Percentiles rank a stretch among this genome's conserved stretches.
These are phyloP conservation scores for Lachnellula occidentalis DNA, from an alignment of 2,329 filamentous ascomycete species.

Conservation along the genomic window DNA sequence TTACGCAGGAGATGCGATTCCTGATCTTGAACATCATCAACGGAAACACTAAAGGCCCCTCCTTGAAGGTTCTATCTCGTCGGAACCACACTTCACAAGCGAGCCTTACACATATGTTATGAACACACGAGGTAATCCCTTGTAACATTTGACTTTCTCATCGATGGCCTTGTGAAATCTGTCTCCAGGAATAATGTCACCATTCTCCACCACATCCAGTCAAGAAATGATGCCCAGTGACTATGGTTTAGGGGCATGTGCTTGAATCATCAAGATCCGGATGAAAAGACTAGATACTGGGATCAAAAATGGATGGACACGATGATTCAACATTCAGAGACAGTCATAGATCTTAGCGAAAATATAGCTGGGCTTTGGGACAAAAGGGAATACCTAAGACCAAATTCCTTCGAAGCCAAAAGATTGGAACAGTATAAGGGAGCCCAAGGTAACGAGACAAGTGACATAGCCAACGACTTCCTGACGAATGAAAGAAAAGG, in stretches of 20 bases:
- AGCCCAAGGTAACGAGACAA: not conserved
- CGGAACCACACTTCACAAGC: not conserved
- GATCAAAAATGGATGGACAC: constrained; percentile 12
- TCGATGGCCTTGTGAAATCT: not conserved
- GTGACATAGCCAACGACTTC: constrained; percentile 4
- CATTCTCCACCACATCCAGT: constrained; percentile 2
- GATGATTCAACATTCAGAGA: constrained; percentile 4
- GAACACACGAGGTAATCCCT: constrained; percentile 12
- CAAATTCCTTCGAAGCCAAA: not conserved
- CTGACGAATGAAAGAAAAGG: not conserved
- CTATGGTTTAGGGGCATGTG: constrained; percentile 11
- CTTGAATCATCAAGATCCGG: constrained; percentile 3
- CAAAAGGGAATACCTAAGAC: constrained; percentile 2
- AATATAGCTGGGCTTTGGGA: constrained; percentile 7
- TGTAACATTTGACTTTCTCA: not conserved
- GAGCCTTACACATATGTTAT: constrained; percentile 5
- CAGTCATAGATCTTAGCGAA: constrained; percentile 10
- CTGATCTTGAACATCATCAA: constrained; percentile 2
- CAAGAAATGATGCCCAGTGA: not conserved
- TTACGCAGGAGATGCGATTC: constrained; percentile 11
- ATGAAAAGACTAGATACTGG: constrained; percentile 8
- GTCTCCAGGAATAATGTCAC: constrained; percentile 3
- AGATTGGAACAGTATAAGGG: not conserved
- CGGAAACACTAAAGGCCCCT: constrained; percentile 1
- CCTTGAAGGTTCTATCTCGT: not conserved